A percentile compares a stretch with the other conserved stretches of the same genome.
Evolutionary conservation across 139 green algal species (phyloP).

Genomic region (Tetradesmus obliquus): DNA sequence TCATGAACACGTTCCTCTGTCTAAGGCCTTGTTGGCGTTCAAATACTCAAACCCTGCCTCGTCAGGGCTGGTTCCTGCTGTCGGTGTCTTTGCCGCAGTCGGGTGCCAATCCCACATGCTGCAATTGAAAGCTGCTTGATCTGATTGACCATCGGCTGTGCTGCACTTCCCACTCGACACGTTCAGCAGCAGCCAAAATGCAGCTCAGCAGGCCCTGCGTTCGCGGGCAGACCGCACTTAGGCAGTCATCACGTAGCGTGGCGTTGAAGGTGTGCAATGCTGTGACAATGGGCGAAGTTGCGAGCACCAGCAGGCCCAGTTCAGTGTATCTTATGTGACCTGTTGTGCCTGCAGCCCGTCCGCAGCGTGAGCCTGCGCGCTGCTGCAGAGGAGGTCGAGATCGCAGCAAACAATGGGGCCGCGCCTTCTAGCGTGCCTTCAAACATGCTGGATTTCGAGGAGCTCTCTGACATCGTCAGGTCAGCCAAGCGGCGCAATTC

Average conservation of each 20-base stretch:
- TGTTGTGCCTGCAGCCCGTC: slow-evolving; percentile 16
- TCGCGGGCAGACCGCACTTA: slow-evolving; percentile 2
- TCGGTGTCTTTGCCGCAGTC: background rate
- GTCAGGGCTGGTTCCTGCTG: background rate
- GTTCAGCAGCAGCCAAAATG: slow-evolving; percentile 38
- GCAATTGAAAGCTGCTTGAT: background rate
- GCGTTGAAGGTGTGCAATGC: background rate
- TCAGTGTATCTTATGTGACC: slow-evolving; percentile 11
- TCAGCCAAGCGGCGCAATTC: slow-evolving; percentile 36
- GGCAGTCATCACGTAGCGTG: background rate
- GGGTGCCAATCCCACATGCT: background rate
- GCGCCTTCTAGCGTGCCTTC: background rate
- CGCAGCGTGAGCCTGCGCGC: slow-evolving; percentile 22
- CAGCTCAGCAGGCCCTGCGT: slow-evolving; percentile 40
- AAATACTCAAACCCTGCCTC: background rate
- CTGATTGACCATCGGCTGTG: background rate
- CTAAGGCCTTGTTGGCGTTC: background rate
- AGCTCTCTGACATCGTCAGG: slow-evolving; percentile 88
- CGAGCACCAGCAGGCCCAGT: background rate
- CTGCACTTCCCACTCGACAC: background rate
- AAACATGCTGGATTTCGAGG: slow-evolving; percentile 84
- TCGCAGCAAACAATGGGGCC: slow-evolving; percentile 33
- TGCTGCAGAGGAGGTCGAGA: slow-evolving; percentile 50
- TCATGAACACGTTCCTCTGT: background rate
- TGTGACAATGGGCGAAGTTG: background rate